Evolutionary conservation across 2,329 filamentous ascomycete genomes (phyloP), one percentile per base, ranked within the genome.

Genomic region (Ceratocystis lukuohia): DNA sequence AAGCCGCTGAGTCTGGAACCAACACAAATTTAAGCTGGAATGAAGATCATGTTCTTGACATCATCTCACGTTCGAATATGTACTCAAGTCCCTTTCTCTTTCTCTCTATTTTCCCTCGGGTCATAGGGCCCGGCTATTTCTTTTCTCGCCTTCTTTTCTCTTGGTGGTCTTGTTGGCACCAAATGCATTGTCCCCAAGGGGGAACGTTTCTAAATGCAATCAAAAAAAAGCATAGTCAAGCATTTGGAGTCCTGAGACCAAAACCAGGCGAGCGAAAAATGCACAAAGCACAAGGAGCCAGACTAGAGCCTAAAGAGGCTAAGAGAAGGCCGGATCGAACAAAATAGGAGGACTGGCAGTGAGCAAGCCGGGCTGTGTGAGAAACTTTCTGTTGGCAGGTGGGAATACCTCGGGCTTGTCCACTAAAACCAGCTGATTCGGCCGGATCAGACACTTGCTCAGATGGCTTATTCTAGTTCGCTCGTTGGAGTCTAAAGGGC

Each of bases 241-340:
- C 28, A 37, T 37, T n/a, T 59, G 53, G 53, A 59, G 33, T 59
- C 37, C 17, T 33, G 33, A 30, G 28, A 37, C 28, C 28, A 59
- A 50, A 22, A 22, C n/a, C 6, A 50, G 46, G 22, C 46, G 22
- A n/a, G 22, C 46, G 22, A 37, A 15, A 59, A n/a, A 59, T n/a
- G 10, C 53, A 59, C 28, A 59, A 30, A 59, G 53, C 53, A 59
- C 28, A 59, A 59, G 53, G 28, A 30, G 33, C 37, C 6, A 33
- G 53, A 37, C 53, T 59, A 59, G 53, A 10, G 28, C 53, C 28
- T 8, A 59, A 59, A 59, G n/a, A n/a, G 53, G 53, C 53, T 33
- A 37, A 59, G 53, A 17, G 7, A 59, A 59, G 48, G 48, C 48
- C 48, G 48, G 48, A 28, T 28, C 17, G 10, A 25, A 53, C 20